Base-by-base conservation (phyloP, 208 protist species). In the Acanthamoeba healyi region DNA sequence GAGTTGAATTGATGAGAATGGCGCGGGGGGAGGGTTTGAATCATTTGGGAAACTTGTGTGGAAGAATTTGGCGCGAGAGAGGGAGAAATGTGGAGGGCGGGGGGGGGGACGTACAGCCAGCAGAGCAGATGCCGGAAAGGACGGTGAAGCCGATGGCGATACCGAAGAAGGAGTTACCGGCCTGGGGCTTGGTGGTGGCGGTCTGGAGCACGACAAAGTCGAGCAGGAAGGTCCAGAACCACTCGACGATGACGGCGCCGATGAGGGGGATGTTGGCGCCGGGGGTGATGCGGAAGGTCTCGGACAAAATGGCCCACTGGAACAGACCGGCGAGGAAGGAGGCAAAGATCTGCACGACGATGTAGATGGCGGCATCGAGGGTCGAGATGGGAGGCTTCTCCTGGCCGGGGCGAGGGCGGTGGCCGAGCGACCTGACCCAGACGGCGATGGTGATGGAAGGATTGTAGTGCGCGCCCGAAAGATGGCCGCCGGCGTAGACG, bases 221-320 rank as follows among this genome's bases (percentile, higher is more conserved):
- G 34, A 90, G 82, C 54, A 90, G 82, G 82, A 90, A 90, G 46
- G 82, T 72, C 54, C 49, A 90, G 82, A 90, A 90, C 82, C 49
- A 90, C 82, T 90, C 82, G 54, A 70, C 49, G 34, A 70, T 49
- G 51, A 90, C 34, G 19, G 82, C 82, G 14, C 58, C 54, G 34
- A 63, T 70, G 82, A 70, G 38, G 56, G 26, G n/a, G 82, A 90
- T 49, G 49, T 49, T 70, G 58, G 46, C 56, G 32, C 32, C 46
- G 34, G 82, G 82, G 12, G 49, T 90, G 56, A 90, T 70, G n/a
- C 58, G 82, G 82, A 90, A 90, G 49, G 82, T 90, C 38, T 90
- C 82, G 29, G 49, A 42, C 0, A 70, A 38, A 90, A 70, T 70
- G 1, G 82, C 82, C 82, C 82, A 90, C 32, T 61, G 26, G 36